Percentiles rank a stretch among this genome's conserved stretches.
Evolutionary conservation across 257 asterid genomes (phyloP).

Genomic region (Schizonepeta tenuifolia): DNA sequence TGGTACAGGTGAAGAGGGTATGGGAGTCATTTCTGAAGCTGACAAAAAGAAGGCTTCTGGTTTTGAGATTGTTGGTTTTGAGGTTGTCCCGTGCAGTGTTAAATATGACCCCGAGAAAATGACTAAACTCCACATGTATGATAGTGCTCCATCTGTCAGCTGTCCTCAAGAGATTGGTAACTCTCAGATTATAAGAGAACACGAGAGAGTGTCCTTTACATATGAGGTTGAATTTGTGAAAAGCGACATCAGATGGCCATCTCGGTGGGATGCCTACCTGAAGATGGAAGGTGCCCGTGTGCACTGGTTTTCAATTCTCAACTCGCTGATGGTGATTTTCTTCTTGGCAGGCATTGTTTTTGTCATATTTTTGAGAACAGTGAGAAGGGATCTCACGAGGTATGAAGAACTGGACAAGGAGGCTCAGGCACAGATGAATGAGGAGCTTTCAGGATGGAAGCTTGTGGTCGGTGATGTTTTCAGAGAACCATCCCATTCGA

Average conservation of each 20-base stretch:
- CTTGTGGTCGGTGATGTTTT: conserved; percentile 91
- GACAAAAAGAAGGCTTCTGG: conserved; percentile 75
- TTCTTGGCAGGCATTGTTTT: conserved; percentile 89
- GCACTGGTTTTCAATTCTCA: conserved; percentile 87
- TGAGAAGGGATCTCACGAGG: conserved; percentile 84
- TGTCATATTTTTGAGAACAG: conserved; percentile 81
- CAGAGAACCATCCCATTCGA: conserved; percentile 74
- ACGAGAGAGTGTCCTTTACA: conserved; percentile 72
- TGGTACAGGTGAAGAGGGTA: conserved; percentile 79
- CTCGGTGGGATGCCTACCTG: conserved; percentile 91
- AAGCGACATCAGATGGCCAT: conserved; percentile 79
- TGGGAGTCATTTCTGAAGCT: conserved; percentile 69
- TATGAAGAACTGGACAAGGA: conserved; percentile 86
- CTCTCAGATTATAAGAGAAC: conserved; percentile 71
- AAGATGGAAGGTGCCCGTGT: conserved; percentile 89
- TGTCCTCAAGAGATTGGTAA: conserved; percentile 68
- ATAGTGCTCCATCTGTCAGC: conserved; percentile 45
- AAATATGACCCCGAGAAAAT: conserved; percentile 73
- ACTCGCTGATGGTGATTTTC: conserved; percentile 81
- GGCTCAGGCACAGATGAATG: conserved; percentile 89
- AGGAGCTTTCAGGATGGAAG: conserved; percentile 93
- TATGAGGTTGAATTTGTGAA: conserved; percentile 82
- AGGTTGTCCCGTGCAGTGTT: conserved; percentile 77
- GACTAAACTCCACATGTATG: conserved; percentile 63
- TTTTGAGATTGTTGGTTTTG: conserved; percentile 82